Evolutionary conservation across 2,329 filamentous ascomycete species (phyloP).

Genomic region (Aspergillus floridensis): DNA sequence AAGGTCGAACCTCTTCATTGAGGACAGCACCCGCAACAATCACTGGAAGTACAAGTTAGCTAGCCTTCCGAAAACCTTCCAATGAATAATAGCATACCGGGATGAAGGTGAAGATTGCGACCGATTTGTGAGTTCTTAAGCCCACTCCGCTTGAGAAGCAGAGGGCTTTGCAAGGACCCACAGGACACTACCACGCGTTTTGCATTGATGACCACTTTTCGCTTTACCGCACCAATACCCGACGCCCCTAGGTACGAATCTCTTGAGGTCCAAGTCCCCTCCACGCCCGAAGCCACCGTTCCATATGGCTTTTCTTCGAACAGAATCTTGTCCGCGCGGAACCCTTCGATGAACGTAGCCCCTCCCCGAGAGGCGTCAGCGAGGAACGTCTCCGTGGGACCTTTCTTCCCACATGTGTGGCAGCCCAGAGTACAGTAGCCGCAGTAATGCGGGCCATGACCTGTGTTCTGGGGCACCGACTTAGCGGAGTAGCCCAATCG

Average conservation of each 20-base stretch:
- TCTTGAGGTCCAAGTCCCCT: constrained; percentile 72
- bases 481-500: constrained; percentile 71
- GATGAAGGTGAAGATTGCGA: constrained; percentile 77
- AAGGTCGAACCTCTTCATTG: constrained; percentile 66
- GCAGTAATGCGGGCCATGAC: constrained; percentile 70
- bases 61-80: background rate
- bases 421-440: constrained; percentile 63
- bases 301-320: constrained; percentile 58
- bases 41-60: constrained; percentile 19
- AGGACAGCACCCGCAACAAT: constrained; percentile 58
- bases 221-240: constrained; percentile 50
- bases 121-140: constrained; percentile 80
- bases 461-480: constrained; percentile 75
- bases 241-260: constrained; percentile 61
- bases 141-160: constrained; percentile 74
- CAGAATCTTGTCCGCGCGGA: constrained; percentile 66
- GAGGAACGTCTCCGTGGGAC: constrained; percentile 72
- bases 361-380: constrained; percentile 76
- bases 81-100: constrained; percentile 53
- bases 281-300: constrained; percentile 65
- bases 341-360: constrained; percentile 80
- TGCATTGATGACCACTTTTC: constrained; percentile 69
- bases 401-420: constrained; percentile 69
- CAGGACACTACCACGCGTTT: constrained; percentile 77
- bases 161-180: constrained; percentile 73